Base-by-base conservation (phyloP, 2,329 filamentous ascomycete genomes). In the Exophiala lecanii-corni region DNA sequence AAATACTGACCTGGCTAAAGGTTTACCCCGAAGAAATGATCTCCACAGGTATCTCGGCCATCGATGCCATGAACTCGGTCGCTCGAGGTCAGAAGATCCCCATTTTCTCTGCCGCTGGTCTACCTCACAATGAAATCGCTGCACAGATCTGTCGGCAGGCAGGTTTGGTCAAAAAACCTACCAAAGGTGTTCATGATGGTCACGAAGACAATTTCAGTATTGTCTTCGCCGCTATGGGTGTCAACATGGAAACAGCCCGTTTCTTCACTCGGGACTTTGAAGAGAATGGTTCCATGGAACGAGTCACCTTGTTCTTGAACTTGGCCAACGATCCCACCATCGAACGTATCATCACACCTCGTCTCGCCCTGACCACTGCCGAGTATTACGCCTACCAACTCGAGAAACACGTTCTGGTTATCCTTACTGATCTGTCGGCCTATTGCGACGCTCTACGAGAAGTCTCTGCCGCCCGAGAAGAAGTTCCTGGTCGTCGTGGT, bases 11-110 rank as follows among this genome's bases (percentile, higher is more conserved):
- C 19, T 25, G 43, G 43, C n/a, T 47, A 28, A 53, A 94, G 88
- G 87, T 95, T 57, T 98, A 98, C 65, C 92, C 92, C 61, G 92
- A 98, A 74, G 94, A 98, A 72, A 98, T 98, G 91, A 97, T 98
- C 61, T 92, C 91, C 25, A 98, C 92, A 36, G 92, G 92, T 81
- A 98, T 98, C 68, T 97, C 91, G 51, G 89, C 92, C 63, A 97
- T 98, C 62, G 91, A 97, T 65, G 95, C 89, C 50, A 97, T 97
- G 91, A 89, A 89, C 75, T 89, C 85, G 50, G 94, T 97, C 67
- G 92, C 94, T 54, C 89, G 92, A 79, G 92, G 92, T 51, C 92
- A 98, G 69, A 98, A 98, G 78, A 98, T 98, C 55, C 92, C 94
- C 58, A 98, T 98, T 61, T 98, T 98, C 81, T 98, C 92, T 18